phyloP scores from a whole-genome alignment of 2,329 filamentous ascomycete species.

The Pyricularia sp. region DNA sequence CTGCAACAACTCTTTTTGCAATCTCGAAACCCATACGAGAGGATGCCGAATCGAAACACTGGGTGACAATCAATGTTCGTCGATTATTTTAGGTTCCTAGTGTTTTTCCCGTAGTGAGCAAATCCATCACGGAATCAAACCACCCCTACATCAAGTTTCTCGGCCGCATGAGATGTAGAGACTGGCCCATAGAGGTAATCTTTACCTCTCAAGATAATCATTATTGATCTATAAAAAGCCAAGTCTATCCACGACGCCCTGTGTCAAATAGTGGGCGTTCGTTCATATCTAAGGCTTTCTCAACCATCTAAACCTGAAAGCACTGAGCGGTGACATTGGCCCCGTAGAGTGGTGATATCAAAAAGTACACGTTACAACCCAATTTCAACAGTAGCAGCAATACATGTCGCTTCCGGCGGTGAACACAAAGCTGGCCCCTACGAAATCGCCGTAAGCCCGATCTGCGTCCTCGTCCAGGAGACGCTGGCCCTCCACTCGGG shows the following conservation, averaged over 20 bases:
- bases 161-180: background rate
- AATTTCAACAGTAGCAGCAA: background rate
- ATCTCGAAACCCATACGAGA: background rate
- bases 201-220: background rate
- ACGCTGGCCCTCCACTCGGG: conserved; percentile 5
- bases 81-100: too few relatives aligned
- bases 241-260: background rate
- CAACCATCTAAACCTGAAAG: background rate
- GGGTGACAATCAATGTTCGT: background rate
- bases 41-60: background rate
- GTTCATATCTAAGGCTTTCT: background rate
- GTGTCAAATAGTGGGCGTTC: too few relatives aligned
- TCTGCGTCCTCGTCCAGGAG: conserved; percentile 3
- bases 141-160: background rate
- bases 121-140: background rate
- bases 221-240: background rate
- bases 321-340: background rate
- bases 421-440: background rate
- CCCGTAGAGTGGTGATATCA: too few relatives aligned
- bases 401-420: too few relatives aligned
- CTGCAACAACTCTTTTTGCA: too few relatives aligned
- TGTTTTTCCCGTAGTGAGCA: background rate
- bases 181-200: background rate
- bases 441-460: background rate
- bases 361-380: background rate